These are phyloP conservation scores for Geoglossum glabrum DNA, from an alignment of 495 filamentous ascomycete species.

Conservation along the genomic window DNA sequence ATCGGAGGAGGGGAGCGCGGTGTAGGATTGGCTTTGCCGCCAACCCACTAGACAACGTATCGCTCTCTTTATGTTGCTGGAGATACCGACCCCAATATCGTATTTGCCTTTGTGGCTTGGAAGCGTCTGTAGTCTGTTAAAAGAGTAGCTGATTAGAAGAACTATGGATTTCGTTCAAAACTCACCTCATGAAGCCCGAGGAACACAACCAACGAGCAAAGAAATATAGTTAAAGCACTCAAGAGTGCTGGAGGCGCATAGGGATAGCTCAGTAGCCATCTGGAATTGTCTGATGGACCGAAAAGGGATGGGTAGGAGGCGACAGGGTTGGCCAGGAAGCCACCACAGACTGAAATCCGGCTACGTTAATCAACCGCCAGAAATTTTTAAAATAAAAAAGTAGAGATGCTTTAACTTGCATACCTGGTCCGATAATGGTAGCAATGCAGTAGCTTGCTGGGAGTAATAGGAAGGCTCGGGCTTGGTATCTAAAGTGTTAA, in stretches of 20 bases:
- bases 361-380: too few relatives aligned
- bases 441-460: slow-evolving; percentile 71
- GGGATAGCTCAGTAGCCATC: slow-evolving; percentile 47
- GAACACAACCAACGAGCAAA: slow-evolving; percentile 12
- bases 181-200: not conserved
- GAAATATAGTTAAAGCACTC: slow-evolving; percentile 42
- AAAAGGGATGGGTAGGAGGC: slow-evolving; percentile 43
- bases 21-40: not conserved
- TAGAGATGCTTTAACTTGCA: too few relatives aligned
- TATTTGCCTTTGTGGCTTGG: too few relatives aligned
- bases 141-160: too few relatives aligned
- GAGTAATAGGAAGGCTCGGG: slow-evolving; percentile 57
- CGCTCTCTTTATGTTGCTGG: too few relatives aligned
- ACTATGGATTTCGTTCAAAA: too few relatives aligned
- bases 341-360: too few relatives aligned
- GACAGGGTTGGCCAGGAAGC: slow-evolving; percentile 51
- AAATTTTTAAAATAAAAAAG: too few relatives aligned
- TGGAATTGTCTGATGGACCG: slow-evolving; percentile 29
- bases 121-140: too few relatives aligned
- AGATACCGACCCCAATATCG: too few relatives aligned
- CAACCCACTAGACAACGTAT: too few relatives aligned
- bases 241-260: slow-evolving; percentile 62
- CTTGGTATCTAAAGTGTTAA: slow-evolving; percentile 45
- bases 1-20: too few relatives aligned
- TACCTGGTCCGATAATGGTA: slow-evolving; percentile 52